A percentile compares a stretch with the other conserved stretches of the same genome.
phyloP scores from a whole-genome alignment of 2,329 filamentous ascomycete genomes.

The Graphilbum sp. region DNA sequence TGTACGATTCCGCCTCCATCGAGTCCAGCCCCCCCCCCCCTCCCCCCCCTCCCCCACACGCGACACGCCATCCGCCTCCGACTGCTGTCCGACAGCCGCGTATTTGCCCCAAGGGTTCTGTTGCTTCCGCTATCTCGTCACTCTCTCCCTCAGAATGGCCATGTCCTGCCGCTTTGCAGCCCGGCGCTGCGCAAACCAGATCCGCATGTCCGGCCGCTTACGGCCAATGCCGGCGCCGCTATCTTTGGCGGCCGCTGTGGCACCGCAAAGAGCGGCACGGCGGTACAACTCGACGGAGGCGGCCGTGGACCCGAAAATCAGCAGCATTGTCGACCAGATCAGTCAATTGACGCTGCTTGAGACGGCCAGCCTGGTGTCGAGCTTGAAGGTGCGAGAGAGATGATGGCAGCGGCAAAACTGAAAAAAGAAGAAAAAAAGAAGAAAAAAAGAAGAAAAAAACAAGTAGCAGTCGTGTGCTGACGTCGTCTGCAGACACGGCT shows the following conservation, averaged over 20 bases:
- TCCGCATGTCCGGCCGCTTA: conserved; percentile 31
- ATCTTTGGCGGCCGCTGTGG: no score
- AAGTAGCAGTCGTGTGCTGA: no score
- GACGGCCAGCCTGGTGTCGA: conserved; percentile 88
- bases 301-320: conserved; percentile 75
- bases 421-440: no score
- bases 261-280: conserved; percentile 39
- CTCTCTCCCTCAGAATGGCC: conserved; percentile 39
- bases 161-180: conserved; percentile 46
- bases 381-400: conserved; percentile 64
- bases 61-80: not conserved
- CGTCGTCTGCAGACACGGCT: conserved; percentile 51
- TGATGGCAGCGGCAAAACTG: no score
- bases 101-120: no score
- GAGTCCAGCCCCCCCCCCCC: not conserved
- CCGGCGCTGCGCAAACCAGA: conserved; percentile 46
- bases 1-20: no score
- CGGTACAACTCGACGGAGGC: conserved; percentile 83
- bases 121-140: no score
- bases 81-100: no score
- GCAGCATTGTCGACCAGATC: conserved; percentile 93
- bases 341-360: conserved; percentile 94
- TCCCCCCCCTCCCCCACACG: not conserved
- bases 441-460: no score
- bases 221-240: conserved; percentile 26